Conservation (phyloP, 2,329 filamentous ascomycete species). For the Phialophora macrospora region DNA sequence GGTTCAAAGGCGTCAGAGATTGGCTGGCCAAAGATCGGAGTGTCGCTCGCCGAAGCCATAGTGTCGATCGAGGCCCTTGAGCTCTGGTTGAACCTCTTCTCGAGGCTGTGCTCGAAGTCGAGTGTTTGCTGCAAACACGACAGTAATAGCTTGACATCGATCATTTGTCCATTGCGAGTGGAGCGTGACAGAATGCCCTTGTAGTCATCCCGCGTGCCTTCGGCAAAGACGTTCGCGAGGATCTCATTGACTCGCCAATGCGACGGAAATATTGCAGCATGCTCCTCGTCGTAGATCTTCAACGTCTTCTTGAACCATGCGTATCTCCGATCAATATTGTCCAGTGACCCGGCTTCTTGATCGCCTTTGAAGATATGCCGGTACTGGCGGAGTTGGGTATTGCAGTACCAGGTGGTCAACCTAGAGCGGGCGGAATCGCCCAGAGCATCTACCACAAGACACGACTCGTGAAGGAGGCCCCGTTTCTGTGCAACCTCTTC, state of each 20-base stretch:
- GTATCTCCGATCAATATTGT: slow-evolving; percentile 94
- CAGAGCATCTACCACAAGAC: slow-evolving; percentile 90
- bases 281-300: slow-evolving; percentile 93
- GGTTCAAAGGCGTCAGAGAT: slow-evolving; percentile 98
- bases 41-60: slow-evolving; percentile 76
- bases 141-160: slow-evolving; percentile 87
- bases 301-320: slow-evolving; percentile 96
- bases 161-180: slow-evolving; percentile 77
- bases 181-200: slow-evolving; percentile 88
- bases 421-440: slow-evolving; percentile 83
- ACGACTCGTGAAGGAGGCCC: slow-evolving; percentile 79
- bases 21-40: slow-evolving; percentile 80
- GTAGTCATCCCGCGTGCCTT: slow-evolving; percentile 93
- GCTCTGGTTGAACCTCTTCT: slow-evolving; percentile 74
- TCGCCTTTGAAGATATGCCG: slow-evolving; percentile 93
- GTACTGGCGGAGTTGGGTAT: slow-evolving; percentile 94
- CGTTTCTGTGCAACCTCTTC: slow-evolving; percentile 74
- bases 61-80: slow-evolving; percentile 87
- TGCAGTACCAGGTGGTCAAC: slow-evolving; percentile 95
- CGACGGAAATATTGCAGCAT: slow-evolving; percentile 81
- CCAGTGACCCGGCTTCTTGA: slow-evolving; percentile 91
- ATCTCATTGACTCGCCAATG: slow-evolving; percentile 91
- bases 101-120: slow-evolving; percentile 92
- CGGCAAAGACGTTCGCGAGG: slow-evolving; percentile 89
- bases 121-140: slow-evolving; percentile 93